Percentiles rank a stretch among this genome's conserved stretches.
Conservation (phyloP, 441 rosid genomes). For the Syzygium malaccense region DNA sequence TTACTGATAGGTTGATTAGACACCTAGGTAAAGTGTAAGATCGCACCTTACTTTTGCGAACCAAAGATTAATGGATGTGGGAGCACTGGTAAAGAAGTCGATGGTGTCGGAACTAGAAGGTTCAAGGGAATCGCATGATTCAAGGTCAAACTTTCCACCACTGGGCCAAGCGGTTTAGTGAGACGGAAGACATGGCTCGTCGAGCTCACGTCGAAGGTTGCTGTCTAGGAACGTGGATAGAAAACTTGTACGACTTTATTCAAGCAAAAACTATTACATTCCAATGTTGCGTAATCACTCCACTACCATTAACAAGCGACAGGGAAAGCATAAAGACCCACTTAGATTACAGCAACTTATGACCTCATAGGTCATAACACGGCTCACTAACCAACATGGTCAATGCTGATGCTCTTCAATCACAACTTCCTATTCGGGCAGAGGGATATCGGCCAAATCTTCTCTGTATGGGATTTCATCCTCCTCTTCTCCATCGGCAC, state of each 20-base stretch:
- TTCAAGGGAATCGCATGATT: background rate
- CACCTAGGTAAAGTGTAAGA: no score
- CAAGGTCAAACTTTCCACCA: background rate
- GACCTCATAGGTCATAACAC: background rate
- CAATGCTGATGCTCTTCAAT: background rate
- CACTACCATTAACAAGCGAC: background rate
- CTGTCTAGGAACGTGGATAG: background rate
- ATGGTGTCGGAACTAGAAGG: background rate
- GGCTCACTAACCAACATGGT: background rate
- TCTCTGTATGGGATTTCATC: slow-evolving; percentile 26
- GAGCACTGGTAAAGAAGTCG: background rate
- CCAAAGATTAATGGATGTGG: no score
- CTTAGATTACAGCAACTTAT: background rate
- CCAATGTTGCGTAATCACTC: background rate
- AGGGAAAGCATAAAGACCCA: background rate
- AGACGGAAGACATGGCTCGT: background rate
- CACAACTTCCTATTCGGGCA: slow-evolving; percentile 14
- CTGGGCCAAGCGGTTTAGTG: background rate
- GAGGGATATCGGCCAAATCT: slow-evolving; percentile 40
- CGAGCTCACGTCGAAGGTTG: background rate
- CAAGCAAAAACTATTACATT: background rate
- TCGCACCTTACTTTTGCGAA: no score
- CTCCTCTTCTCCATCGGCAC: background rate
- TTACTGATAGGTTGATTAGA: no score
- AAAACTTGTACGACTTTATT: background rate